Base-by-base conservation (phyloP, 2,329 filamentous ascomycete species). In the Apiospora sp. region DNA sequence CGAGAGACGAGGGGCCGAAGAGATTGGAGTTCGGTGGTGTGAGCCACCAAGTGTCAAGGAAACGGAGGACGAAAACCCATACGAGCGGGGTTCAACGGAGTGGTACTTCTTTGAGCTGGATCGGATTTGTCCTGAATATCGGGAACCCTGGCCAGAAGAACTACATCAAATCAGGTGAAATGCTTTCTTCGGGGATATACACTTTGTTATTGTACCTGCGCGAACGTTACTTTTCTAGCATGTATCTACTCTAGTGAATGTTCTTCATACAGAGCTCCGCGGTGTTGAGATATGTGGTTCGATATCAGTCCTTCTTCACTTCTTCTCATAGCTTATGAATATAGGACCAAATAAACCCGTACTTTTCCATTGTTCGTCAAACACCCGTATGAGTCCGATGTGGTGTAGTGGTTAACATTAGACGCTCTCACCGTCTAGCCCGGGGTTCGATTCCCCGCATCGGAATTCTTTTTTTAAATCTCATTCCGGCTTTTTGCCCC, bases 361-460 rank as follows among this genome's bases (percentile, higher is more conserved):
- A 10, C 7, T 10, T 10, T 41, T 41, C 2, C 37, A 41, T 41
- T 7, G 8, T 41, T 41, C 10, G 37, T 41, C 0, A 41, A 41
- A 10, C 37, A 41, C 7, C 37, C 37, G 1, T 41, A 8, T 10
- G 8, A 41, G 10, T 41, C 37, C 37, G 37, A 41, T 41, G 37
- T 41, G 37, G 37, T 41, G 37, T 41, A 41, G 37, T 41, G 37
- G 37, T 41, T 41, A 41, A 41, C 37, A 41, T 41, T 41, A 41
- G 5, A 10, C 37, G 37, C 37, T 41, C 37, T 41, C 37, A 41
- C 77, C 77, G 77, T 76, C 72, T 75, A 76, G 77, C 77, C 74
- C 76, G 76, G 76, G 77, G 76, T 78, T 78, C 76, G 76, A 78
- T 77, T 78, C 77, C 77, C 76, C 77, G 77, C 74, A 75, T 77